Percentiles rank a stretch among this genome's conserved stretches.
phyloP scores from a whole-genome alignment of 306 rosid species.

The Erythrophleum fordii region DNA sequence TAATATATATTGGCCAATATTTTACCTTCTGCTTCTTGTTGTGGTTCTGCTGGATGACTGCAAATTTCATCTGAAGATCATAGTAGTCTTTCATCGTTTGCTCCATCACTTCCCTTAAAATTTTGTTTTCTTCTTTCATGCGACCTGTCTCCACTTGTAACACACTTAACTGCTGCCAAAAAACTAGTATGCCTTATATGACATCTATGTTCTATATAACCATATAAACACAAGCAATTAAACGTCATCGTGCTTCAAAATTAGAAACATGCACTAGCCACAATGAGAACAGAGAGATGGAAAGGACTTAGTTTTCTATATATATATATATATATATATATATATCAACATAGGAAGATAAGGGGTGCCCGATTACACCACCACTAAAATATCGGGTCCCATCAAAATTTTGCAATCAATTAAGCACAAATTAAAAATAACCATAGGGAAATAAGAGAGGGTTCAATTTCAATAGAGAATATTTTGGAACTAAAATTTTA shows the following conservation, averaged over 20 bases:
- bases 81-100: constrained; percentile 81
- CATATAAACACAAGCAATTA: not conserved
- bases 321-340: too few relatives aligned
- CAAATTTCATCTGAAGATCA: constrained; percentile 78
- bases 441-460: not conserved
- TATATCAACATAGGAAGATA: not conserved
- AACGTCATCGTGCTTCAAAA: not conserved
- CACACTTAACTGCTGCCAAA: constrained; percentile 48
- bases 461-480: not conserved
- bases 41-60: constrained; percentile 60
- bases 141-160: constrained; percentile 79
- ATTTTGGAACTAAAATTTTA: not conserved
- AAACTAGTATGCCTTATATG: not conserved
- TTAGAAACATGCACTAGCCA: not conserved
- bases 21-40: constrained; percentile 58
- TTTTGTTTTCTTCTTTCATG: constrained; percentile 85
- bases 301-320: too few relatives aligned
- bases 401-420: not conserved
- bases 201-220: not conserved
- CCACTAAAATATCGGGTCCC: not conserved
- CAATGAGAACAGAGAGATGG: not conserved
- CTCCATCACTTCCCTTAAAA: constrained; percentile 72
- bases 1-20: not conserved
- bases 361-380: not conserved
- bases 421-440: not conserved